Evolutionary conservation across 2,329 filamentous ascomycete species (phyloP), one percentile per base, ranked within the genome.

Genomic region (Fusarium verticillioides): DNA sequence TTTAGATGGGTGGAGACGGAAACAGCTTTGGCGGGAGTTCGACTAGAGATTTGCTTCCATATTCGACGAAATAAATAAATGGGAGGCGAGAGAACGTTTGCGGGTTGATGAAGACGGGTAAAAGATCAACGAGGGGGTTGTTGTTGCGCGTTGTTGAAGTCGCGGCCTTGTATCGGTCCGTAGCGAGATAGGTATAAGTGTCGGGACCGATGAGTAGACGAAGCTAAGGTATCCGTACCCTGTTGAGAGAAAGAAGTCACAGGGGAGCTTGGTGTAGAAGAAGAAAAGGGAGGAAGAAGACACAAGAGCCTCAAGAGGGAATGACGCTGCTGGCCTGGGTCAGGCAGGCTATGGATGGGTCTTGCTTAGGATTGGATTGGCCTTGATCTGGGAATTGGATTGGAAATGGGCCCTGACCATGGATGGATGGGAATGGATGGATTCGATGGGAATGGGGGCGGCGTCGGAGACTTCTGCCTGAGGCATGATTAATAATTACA

Each of bases 41-140:
- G 77, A 74, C 82, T 79, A 83, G 60, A 78, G 74, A 78, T 78
- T 79, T 78, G 82, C 73, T 77, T 81, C 83, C 83, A 84, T 84
- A 79, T 82, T 82, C 79, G 78, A 75, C 67, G 67, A 64, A 69
- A 54, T 42, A 66, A 63, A 54, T 56, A 53, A 61, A 56, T 63
- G 40, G 67, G 57, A 47, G 54, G 42, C 21, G 26, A 62, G 54
- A 37, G 42, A 42, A 36, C 18, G 50, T 34, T 46, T 61, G 47
- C 63, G 47, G 47, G 63, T 54, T 53, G 63, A 60, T 65, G 40
- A 66, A 72, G 69, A 28, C 54, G 52, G 58, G 66, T 30, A 66
- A 44, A 66, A 70, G 74, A 69, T 63, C 54, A 63, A 52, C 60
- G 64, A 43, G 32, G 64, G 60, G 54, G 56, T 46, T 49, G 60